phyloP scores from a whole-genome alignment of 2,329 filamentous ascomycete species.

The Fusarium floridanum region DNA sequence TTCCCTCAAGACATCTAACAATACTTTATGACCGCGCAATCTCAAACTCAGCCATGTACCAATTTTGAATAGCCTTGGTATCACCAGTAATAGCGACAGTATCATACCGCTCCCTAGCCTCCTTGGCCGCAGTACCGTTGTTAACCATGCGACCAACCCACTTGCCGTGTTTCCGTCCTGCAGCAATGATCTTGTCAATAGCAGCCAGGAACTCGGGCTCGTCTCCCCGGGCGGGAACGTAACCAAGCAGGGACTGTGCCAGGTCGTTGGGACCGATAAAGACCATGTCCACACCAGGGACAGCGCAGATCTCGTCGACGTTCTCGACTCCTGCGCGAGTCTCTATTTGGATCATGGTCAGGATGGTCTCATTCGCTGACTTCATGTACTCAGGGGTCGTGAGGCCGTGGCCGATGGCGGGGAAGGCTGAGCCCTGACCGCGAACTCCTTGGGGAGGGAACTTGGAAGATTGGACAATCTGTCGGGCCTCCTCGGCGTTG shows the following conservation, averaged over 20 bases:
- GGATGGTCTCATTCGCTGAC: constrained; percentile 57
- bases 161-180: constrained; percentile 63
- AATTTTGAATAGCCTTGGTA: constrained; percentile 62
- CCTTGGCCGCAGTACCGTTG: constrained; percentile 57
- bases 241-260: constrained; percentile 54
- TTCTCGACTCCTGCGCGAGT: constrained; percentile 59
- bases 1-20: neutral
- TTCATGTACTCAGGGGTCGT: constrained; percentile 57
- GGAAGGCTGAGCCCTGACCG: constrained; percentile 60
- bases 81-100: constrained; percentile 59
- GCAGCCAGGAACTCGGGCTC: constrained; percentile 62
- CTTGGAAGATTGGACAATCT: constrained; percentile 57
- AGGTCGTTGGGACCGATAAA: constrained; percentile 63
- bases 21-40: constrained; percentile 50
- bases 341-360: constrained; percentile 62
- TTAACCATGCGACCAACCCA: constrained; percentile 63
- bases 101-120: constrained; percentile 54
- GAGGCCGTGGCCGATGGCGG: constrained; percentile 53
- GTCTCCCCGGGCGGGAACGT: constrained; percentile 59
- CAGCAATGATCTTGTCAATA: constrained; percentile 59
- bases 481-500: constrained; percentile 55
- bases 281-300: constrained; percentile 57
- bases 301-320: constrained; percentile 54
- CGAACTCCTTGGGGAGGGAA: constrained; percentile 59
- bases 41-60: constrained; percentile 59